Percentiles rank a stretch among this genome's conserved stretches.
These are phyloP conservation scores for Oryza meyeriana DNA, from an alignment of 176 grass and related monocot genomes.

Conservation along the genomic window DNA sequence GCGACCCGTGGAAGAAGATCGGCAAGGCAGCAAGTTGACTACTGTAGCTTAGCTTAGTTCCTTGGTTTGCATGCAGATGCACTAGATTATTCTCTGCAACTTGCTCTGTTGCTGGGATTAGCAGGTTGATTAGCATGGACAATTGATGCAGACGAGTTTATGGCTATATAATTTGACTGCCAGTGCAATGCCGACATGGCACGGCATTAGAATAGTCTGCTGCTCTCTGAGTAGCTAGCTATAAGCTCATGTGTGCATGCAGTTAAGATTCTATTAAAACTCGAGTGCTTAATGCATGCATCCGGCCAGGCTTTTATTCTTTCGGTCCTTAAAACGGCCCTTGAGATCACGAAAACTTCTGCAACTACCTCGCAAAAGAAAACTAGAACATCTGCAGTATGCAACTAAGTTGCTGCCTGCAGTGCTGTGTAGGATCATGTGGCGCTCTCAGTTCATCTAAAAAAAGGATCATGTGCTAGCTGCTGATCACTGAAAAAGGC, in stretches of 20 bases:
- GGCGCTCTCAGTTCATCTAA: background rate
- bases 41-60: too few species aligned
- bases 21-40: too few species aligned
- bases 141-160: background rate
- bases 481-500: constrained; percentile 12
- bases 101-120: constrained; percentile 2
- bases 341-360: background rate
- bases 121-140: background rate
- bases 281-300: background rate
- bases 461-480: constrained; percentile 24
- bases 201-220: constrained; percentile 2
- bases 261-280: background rate
- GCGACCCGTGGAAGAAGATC: too few species aligned
- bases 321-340: background rate
- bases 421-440: constrained; percentile 1
- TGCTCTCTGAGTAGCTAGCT: background rate
- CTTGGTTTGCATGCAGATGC: too few species aligned
- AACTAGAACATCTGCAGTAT: background rate
- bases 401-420: background rate
- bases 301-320: background rate
- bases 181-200: constrained; percentile 19
- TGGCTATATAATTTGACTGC: constrained; percentile 21
- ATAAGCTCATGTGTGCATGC: background rate
- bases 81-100: too few species aligned
- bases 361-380: background rate